Base-by-base conservation (phyloP, 2,329 filamentous ascomycete genomes). In the Hymenoscyphus fraxineus region DNA sequence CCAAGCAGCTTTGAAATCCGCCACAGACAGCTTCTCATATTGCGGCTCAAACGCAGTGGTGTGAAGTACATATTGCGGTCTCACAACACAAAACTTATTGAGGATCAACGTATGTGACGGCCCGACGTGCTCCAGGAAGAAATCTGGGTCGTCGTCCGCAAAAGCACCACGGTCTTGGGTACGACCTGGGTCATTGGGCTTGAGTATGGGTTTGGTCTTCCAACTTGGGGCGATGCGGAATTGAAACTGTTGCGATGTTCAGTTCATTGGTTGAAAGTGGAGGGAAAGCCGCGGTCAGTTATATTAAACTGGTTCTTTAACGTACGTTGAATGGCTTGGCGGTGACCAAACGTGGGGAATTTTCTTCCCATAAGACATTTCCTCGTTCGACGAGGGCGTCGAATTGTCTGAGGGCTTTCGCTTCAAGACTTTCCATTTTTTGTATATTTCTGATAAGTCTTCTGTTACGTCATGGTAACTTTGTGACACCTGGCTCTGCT, bases 41-140 rank as follows among this genome's bases (percentile, higher is more conserved):
- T 79, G 78, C 6, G 71, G 72, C 1, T 72, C 73, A 64, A 78
- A 80, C 1, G 76, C 71, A 6, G 71, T 73, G 6, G 79, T 80
- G 57, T 77, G 77, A 35, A 79, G 71, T 3, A 79, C 74, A 54
- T 78, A 74, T 64, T 76, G 73, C 3, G 76, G 76, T 12, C 77
- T 69, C 12, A 75, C 65, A 40, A 77, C 73, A 60, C 73, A 75
- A 66, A 76, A 77, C 66, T 77, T 77, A 69, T 76, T 78, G 16
- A 78, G 70, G 35, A 76, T 73, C 9, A 78, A 68, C 15, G 72
- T 74, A 60, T 78, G 76, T 22, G 69, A 67, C 3, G 68, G 62
- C 5, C 74, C 73, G 2, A 74, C 66, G 2, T 67, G 56, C 1
- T 69, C 69, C 3, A 77, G 71, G 2, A 74, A 70, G 64, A 77